phyloP scores from a whole-genome alignment of 192 early-diverging fungal species.

The Umbelopsis sp. region DNA sequence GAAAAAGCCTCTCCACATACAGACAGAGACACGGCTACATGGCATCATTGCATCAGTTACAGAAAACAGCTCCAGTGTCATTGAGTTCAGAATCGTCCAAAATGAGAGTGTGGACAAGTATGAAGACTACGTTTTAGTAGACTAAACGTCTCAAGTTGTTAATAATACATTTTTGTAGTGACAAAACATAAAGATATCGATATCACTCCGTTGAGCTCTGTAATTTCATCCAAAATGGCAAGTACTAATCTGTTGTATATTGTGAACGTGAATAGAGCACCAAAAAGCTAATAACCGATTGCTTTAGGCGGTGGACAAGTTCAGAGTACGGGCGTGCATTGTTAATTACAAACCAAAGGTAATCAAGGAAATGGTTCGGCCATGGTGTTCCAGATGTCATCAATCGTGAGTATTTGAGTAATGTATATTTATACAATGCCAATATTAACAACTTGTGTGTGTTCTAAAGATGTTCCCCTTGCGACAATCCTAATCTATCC shows the following conservation, averaged over 20 bases:
- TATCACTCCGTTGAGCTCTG: not conserved
- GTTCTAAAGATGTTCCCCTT: not conserved
- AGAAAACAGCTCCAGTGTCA: not conserved
- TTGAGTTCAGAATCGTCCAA: not conserved
- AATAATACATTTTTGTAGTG: not conserved
- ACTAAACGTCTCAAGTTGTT: not conserved
- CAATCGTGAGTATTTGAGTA: not conserved
- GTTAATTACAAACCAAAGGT: not conserved
- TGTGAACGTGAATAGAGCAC: not conserved
- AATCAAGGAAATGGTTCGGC: conserved; percentile 6
- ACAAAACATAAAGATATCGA: not conserved
- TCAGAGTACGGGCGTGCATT: conserved; percentile 2
- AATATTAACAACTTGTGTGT: not conserved
- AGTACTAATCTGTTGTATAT: not conserved
- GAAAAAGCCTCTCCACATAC: too few species aligned
- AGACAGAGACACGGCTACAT: not conserved
- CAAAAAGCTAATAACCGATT: not conserved
- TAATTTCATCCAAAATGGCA: not conserved
- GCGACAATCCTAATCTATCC: not conserved
- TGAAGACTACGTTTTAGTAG: not conserved
- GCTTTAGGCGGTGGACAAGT: not conserved
- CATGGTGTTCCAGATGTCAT: not conserved
- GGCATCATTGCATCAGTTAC: not conserved
- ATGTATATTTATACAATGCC: not conserved
- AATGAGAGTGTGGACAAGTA: not conserved